Percentiles rank a stretch among this genome's conserved stretches.
These are phyloP conservation scores for Verticillium zaregamsianum DNA, from an alignment of 2,329 filamentous ascomycete genomes.

Conservation along the genomic window DNA sequence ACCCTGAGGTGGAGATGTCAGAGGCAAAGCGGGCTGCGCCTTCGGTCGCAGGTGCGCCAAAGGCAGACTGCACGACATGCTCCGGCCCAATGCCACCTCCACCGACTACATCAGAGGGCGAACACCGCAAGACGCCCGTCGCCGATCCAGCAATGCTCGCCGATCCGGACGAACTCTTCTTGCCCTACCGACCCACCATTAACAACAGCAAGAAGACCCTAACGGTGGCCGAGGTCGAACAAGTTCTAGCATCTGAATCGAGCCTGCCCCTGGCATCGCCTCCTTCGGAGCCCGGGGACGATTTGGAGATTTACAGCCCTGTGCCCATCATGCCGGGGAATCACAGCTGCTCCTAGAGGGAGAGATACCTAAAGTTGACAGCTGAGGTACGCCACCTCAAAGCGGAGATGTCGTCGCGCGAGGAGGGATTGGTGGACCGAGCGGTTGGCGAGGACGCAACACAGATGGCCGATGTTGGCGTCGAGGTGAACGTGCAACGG, in stretches of 20 bases:
- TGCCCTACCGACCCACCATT: not conserved
- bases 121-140: not conserved
- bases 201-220: not conserved
- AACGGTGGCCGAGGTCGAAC: not conserved
- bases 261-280: not conserved
- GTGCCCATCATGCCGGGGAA: conserved; percentile 30
- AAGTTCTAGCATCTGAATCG: not conserved
- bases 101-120: not conserved
- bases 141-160: not conserved
- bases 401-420: conserved; percentile 27
- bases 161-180: not conserved
- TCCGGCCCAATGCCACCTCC: not conserved
- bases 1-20: not conserved
- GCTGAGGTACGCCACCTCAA: conserved; percentile 37
- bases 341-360: conserved; percentile 38
- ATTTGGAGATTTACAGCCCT: conserved; percentile 23
- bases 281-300: conserved; percentile 2
- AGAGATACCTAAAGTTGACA: conserved; percentile 34
- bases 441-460: conserved; percentile 8
- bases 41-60: not conserved
- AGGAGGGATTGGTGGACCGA: conserved; percentile 10
- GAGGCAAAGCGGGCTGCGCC: not conserved
- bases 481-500: conserved; percentile 16
- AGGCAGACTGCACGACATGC: not conserved
- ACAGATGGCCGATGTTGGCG: conserved; percentile 11